Evolutionary conservation across 2,329 filamentous ascomycete species (phyloP).

Genomic region (Calonectria pseudoreteaudii): DNA sequence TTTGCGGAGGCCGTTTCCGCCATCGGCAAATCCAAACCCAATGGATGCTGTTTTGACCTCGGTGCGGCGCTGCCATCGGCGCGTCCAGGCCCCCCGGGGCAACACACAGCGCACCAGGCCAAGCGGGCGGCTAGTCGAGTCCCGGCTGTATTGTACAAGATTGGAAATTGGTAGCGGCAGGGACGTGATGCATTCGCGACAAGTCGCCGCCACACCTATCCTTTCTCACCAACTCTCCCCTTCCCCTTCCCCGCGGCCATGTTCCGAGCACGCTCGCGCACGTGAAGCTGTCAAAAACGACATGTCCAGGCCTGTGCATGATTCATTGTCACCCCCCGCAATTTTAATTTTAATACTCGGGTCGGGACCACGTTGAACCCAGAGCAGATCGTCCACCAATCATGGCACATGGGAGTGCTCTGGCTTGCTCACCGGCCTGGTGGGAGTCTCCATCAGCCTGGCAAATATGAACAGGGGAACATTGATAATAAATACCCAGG

Average conservation of each 20-base stretch:
- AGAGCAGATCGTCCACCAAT: not conserved
- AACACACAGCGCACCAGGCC: not conserved
- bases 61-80: slow-evolving; percentile 25
- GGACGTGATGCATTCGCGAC: not conserved
- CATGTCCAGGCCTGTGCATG: slow-evolving; percentile 4
- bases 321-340: slow-evolving; percentile 19
- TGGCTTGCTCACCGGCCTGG: not conserved
- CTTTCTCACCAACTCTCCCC: not conserved
- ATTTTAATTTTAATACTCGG: slow-evolving; percentile 3
- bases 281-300: slow-evolving; percentile 17
- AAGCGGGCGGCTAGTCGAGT: slow-evolving; percentile 2
- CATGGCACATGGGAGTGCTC: not conserved
- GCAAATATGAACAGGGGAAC: not conserved
- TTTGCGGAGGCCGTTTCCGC: slow-evolving; percentile 27
- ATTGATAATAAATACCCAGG: not conserved
- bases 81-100: slow-evolving; percentile 8
- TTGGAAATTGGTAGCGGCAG: slow-evolving; percentile 7
- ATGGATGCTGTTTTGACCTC: slow-evolving; percentile 25
- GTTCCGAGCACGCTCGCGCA: slow-evolving; percentile 13
- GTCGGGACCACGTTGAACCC: slow-evolving; percentile 4
- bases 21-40: slow-evolving; percentile 25
- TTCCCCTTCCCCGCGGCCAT: not conserved
- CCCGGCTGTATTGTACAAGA: slow-evolving; percentile 3
- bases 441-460: not conserved
- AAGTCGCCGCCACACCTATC: not conserved